Percentiles rank a stretch among this genome's conserved stretches.
These are phyloP conservation scores for Nakaseomyces uthaithaninus DNA, from an alignment of 1,139 yeast species.

Conservation along the genomic window DNA sequence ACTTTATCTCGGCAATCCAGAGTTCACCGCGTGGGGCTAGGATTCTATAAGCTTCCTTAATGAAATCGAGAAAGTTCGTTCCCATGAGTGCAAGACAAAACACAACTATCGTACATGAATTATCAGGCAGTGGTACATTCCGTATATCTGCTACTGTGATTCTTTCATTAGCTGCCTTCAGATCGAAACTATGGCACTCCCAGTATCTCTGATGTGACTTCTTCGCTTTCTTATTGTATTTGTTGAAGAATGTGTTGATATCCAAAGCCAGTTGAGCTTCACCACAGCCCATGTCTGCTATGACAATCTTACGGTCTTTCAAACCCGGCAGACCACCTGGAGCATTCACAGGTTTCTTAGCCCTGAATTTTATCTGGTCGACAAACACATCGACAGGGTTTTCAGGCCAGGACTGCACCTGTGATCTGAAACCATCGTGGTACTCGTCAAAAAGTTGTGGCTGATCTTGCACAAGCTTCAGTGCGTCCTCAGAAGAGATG, in stretches of 20 bases:
- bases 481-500: constrained; percentile 67
- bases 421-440: constrained; percentile 90
- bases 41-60: constrained; percentile 80
- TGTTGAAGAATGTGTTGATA: constrained; percentile 43
- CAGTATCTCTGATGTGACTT: constrained; percentile 38
- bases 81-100: constrained; percentile 97
- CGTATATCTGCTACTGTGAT: constrained; percentile 93
- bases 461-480: constrained; percentile 62
- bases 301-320: constrained; percentile 48
- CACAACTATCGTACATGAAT: constrained; percentile 73
- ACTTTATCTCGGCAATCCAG: constrained; percentile 97
- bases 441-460: constrained; percentile 90
- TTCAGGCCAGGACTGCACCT: constrained; percentile 96
- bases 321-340: constrained; percentile 91
- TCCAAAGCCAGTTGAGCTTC: constrained; percentile 82
- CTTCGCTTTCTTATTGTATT: constrained; percentile 32
- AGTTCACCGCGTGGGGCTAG: constrained; percentile 86
- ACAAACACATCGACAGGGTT: constrained; percentile 91
- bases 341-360: constrained; percentile 67
- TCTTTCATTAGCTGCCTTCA: constrained; percentile 75
- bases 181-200: constrained; percentile 79
- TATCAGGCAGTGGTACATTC: constrained; percentile 75
- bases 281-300: constrained; percentile 99
- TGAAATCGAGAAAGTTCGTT: constrained; percentile 85
- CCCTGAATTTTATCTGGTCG: constrained; percentile 54